Evolutionary conservation across 2,329 filamentous ascomycete genomes (phyloP), one percentile per base, ranked within the genome.

Genomic region (Venturia pyrina): DNA sequence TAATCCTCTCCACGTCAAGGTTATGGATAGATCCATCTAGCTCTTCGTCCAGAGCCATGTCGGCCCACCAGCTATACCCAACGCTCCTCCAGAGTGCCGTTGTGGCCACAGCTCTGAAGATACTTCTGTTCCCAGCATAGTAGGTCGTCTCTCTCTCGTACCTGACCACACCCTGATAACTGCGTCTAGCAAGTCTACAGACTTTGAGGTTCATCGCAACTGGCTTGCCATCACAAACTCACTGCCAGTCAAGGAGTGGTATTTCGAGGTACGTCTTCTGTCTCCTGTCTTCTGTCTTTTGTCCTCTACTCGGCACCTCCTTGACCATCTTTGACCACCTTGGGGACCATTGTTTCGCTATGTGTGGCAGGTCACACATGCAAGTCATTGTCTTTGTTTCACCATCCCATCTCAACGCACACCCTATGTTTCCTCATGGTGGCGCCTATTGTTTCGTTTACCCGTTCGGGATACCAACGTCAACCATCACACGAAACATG

Each of bases 151-250:
- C 28, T 4, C 28, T 62, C 46, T 62, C 53, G 63, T 43, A 43
- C 59, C 62, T 62, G 64, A 37, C 34, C 40, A 28, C 67, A 66
- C n/a, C n/a, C n/a, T n/a, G n/a, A n/a, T n/a, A 69, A 67, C 77
- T 53, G n/a, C 34, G 0, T 32, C 37, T 46, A 97, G 93, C 82
- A 97, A 96, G 82, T 99, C 95, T 6, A 99, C 95, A 71, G 95
- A 99, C 77, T 99, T 99, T 73, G 95, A 99, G 78, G 95, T 99
- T 65, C 95, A 99, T 78, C 88, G 95, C 70, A 99, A 99, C 81
- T 99, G 95, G 95, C 87, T 99, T 50, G 95, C 95, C 69, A 91
- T 98, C 71, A 98, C 95, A 5, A 83, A 96, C 78, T 96, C 90
- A 68, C 83, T 98, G 24, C 90, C 93, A 3, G 78, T 93, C 63